A percentile compares a stretch with the other conserved stretches of the same genome.
Evolutionary conservation across 2,329 filamentous ascomycete species (phyloP).

Genomic region (Penicillium sp.): DNA sequence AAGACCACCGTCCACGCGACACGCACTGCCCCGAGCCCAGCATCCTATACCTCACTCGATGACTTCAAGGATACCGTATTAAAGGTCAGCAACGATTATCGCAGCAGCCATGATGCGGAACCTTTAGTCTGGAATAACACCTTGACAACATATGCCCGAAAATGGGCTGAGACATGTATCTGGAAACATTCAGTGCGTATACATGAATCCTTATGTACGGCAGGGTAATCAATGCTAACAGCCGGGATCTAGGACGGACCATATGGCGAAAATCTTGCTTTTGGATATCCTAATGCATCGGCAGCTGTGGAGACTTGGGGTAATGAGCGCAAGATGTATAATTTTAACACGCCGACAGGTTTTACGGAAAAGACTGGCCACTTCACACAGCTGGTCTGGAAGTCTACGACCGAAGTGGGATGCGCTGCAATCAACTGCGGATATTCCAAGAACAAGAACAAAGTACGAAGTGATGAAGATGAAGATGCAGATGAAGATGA

Average conservation of each 20-base stretch:
- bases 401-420: slow-evolving; percentile 62
- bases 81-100: slow-evolving; percentile 69
- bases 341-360: slow-evolving; percentile 59
- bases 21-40: slow-evolving; percentile 31
- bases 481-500: slow-evolving; percentile 3
- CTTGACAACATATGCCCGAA: slow-evolving; percentile 58
- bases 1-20: slow-evolving; percentile 16
- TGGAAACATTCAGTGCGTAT: slow-evolving; percentile 47
- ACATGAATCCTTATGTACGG: not conserved
- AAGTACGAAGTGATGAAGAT: not conserved
- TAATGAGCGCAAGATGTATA: slow-evolving; percentile 61
- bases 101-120: slow-evolving; percentile 64
- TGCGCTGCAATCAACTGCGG: slow-evolving; percentile 55
- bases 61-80: slow-evolving; percentile 60
- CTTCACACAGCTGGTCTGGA: slow-evolving; percentile 77
- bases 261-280: slow-evolving; percentile 75
- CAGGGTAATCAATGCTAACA: not conserved
- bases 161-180: slow-evolving; percentile 53
- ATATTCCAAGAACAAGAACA: slow-evolving; percentile 33
- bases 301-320: slow-evolving; percentile 70
- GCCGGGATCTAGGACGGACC: slow-evolving; percentile 55
- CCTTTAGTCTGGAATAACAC: slow-evolving; percentile 68
- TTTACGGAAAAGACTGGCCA: slow-evolving; percentile 68
- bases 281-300: slow-evolving; percentile 65
- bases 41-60: slow-evolving; percentile 48